These are phyloP conservation scores for Botryotinia calthae DNA, from an alignment of 2,329 filamentous ascomycete genomes.

Conservation along the genomic window DNA sequence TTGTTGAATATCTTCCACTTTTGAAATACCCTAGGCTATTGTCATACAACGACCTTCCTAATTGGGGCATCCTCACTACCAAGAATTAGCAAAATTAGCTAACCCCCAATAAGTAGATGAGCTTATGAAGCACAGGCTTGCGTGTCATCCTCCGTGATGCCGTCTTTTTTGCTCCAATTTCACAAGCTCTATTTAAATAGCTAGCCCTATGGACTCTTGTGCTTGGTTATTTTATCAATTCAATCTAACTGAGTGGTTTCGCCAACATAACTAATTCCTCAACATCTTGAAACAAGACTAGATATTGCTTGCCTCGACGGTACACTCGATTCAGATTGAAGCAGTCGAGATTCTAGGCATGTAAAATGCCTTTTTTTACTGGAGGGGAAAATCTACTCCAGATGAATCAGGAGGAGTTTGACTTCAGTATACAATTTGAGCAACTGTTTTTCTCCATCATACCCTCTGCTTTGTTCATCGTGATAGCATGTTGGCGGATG, in stretches of 20 bases:
- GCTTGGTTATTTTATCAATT: neutral
- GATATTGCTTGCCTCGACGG: neutral
- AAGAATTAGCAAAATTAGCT: neutral
- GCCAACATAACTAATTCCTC: neutral
- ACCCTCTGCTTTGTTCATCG: constrained; percentile 36
- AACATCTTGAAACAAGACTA: neutral
- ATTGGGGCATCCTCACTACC: neutral
- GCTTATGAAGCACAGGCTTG: neutral
- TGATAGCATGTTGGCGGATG: constrained; percentile 36
- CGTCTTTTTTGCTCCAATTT: neutral
- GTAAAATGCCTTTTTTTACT: constrained; percentile 27
- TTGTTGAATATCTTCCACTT: no score
- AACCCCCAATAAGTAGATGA: neutral
- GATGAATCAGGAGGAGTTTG: constrained; percentile 36
- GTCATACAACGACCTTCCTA: neutral
- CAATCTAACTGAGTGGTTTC: neutral
- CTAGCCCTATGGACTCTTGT: neutral
- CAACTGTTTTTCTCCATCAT: constrained; percentile 40
- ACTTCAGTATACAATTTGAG: constrained; percentile 40
- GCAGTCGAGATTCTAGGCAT: neutral
- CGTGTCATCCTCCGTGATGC: neutral
- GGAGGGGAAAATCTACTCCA: constrained; percentile 32
- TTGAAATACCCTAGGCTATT: no score
- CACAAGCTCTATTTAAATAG: neutral
- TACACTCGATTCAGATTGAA: neutral